Evolutionary conservation across 78 protist species (phyloP), one percentile per base, ranked within the genome.

Genomic region (Dictyostelium purpureum): DNA sequence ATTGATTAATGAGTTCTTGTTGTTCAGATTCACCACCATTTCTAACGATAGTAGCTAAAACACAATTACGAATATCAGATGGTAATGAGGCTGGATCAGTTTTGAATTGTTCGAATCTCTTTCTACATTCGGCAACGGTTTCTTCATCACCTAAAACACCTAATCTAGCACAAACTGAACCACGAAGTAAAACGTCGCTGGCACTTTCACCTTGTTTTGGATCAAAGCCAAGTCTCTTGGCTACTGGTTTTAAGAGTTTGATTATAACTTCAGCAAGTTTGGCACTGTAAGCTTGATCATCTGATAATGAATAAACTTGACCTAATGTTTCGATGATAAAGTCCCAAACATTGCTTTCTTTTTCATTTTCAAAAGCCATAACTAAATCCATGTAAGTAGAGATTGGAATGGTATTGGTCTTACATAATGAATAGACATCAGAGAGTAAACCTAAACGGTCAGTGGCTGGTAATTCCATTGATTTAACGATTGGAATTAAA

Each of bases 381-480:
- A 75, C 35, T 12, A 75, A 35, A 33, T 75, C 81, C 81, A 75
- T 75, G 10, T 52, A 75, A 21, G 28, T 26, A 18, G 31, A 40
- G 28, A 75, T 75, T 52, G 81, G 74, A 21, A 57, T 21, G 21
- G n/a, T 16, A 35, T 78, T 51, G 2, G 88, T 37, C n/a, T 57
- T 49, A 26, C 90, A 81, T 19, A 82, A 85, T 19, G 49, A 26
- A 40, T 70, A 92, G 35, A 51, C 38, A 45, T 92, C 92, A 16
- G 57, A 37, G 26, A 92, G 43, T 19, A 81, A 43, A 73, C 82
- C 87, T 10, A 74, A 74, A 54, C 89, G 87, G 69, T 82, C 91
- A 5, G 49, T 4, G 2, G 63, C 28, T 40, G 87, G 40, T 37
- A 75, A 28, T 14, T 88, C 71, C 45, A 45, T 21, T 52, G 81